These are phyloP conservation scores for Apophysomyces variabilis DNA, from an alignment of 371 early-diverging fungal genomes.

Conservation along the genomic window DNA sequence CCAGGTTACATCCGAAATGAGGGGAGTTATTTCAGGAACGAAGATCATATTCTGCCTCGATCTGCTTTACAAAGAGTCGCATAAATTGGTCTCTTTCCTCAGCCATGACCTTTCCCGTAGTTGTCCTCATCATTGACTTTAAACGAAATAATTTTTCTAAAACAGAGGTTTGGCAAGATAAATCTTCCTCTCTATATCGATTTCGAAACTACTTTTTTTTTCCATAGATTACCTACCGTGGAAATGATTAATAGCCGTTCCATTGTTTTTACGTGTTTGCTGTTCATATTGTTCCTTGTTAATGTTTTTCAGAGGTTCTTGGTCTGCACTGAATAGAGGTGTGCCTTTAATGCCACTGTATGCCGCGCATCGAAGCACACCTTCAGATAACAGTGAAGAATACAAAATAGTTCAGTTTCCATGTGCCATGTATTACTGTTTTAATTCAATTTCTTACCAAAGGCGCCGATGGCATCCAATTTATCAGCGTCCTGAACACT, in stretches of 20 bases:
- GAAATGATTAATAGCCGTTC: slow-evolving; percentile 71
- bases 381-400: slow-evolving; percentile 18
- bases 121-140: slow-evolving; percentile 64
- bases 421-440: not conserved
- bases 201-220: not conserved
- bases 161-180: not conserved
- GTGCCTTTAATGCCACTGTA: slow-evolving; percentile 72
- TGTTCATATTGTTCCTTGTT: slow-evolving; percentile 61
- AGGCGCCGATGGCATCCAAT: slow-evolving; percentile 84
- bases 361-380: slow-evolving; percentile 75
- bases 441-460: slow-evolving; percentile 45
- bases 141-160: slow-evolving; percentile 68
- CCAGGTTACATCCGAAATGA: no score
- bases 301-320: slow-evolving; percentile 52
- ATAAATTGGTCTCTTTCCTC: slow-evolving; percentile 57
- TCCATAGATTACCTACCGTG: slow-evolving; percentile 47
- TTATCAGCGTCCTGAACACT: slow-evolving; percentile 84
- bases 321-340: slow-evolving; percentile 61
- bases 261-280: slow-evolving; percentile 45
- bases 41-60: slow-evolving; percentile 48
- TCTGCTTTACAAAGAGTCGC: slow-evolving; percentile 54
- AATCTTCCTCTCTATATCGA: not conserved
- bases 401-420: not conserved
- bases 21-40: not conserved
- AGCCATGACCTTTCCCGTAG: slow-evolving; percentile 56